Evolutionary conservation across 768 basidiomycete species (phyloP).

Genomic region (Termitomyces sp.): DNA sequence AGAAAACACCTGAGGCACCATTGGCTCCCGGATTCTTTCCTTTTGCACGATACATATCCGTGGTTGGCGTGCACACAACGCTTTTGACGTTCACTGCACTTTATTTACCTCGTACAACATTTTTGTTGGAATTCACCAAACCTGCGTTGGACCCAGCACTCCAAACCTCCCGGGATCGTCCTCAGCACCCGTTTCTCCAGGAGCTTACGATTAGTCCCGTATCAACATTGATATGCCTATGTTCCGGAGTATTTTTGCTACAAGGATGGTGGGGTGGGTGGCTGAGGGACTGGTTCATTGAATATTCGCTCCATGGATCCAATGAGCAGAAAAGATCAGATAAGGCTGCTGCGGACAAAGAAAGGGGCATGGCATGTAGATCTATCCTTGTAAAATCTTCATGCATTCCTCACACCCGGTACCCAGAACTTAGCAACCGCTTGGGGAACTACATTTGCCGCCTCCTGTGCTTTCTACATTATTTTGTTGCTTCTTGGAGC

Average conservation of each 20-base stretch:
- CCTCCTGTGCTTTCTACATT: slow-evolving; percentile 41
- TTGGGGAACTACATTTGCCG: slow-evolving; percentile 43
- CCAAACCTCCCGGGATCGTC: slow-evolving; percentile 47
- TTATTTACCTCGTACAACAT: slow-evolving; percentile 61
- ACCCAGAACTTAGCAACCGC: slow-evolving; percentile 48
- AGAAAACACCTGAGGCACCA: background rate
- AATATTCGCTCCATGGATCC: slow-evolving; percentile 31
- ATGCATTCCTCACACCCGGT: background rate
- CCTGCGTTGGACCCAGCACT: slow-evolving; percentile 24
- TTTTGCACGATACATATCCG: slow-evolving; percentile 53
- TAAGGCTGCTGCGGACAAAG: slow-evolving; percentile 29
- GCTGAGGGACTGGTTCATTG: slow-evolving; percentile 54
- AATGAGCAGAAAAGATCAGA: slow-evolving; percentile 38
- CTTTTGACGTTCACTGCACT: slow-evolving; percentile 63
- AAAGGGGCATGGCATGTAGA: slow-evolving; percentile 33
- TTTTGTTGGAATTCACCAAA: slow-evolving; percentile 32
- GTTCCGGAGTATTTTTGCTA: slow-evolving; percentile 45
- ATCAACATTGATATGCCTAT: slow-evolving; percentile 52
- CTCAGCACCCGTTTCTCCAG: slow-evolving; percentile 67
- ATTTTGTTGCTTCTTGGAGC: slow-evolving; percentile 71
- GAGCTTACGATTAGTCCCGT: slow-evolving; percentile 57
- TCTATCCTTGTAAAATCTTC: background rate
- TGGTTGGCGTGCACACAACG: slow-evolving; percentile 61
- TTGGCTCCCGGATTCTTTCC: slow-evolving; percentile 11
- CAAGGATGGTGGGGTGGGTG: slow-evolving; percentile 72